A percentile compares a stretch with the other conserved stretches of the same genome.
Evolutionary conservation across 305 asterid species (phyloP).

Genomic region (Solanum hybrid): DNA sequence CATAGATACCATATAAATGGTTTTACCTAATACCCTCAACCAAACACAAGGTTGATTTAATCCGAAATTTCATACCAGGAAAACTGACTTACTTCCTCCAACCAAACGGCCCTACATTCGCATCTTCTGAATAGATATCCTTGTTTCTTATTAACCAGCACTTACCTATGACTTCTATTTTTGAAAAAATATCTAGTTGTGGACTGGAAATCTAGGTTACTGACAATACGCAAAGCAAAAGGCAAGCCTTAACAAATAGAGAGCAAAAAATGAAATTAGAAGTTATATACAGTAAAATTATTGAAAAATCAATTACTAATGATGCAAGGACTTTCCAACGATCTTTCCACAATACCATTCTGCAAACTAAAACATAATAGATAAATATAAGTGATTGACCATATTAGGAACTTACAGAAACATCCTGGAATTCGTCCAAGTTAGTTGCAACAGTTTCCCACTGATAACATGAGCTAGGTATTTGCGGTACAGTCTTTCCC

Average conservation of each 20-base stretch:
- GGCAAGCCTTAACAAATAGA: neutral
- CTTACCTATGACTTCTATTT: neutral
- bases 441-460: slow-evolving; percentile 96
- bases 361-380: neutral
- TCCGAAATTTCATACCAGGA: neutral
- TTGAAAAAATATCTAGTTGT: neutral
- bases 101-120: neutral
- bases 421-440: slow-evolving; percentile 79
- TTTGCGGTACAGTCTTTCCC: slow-evolving; percentile 66
- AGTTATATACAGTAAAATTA: neutral
- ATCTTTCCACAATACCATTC: neutral
- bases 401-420: slow-evolving; percentile 61
- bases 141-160: neutral
- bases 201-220: neutral
- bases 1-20: neutral
- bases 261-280: neutral
- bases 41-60: neutral
- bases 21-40: neutral
- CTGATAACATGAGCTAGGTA: slow-evolving; percentile 76
- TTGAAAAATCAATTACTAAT: neutral
- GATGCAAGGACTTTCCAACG: neutral
- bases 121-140: neutral
- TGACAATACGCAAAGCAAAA: neutral
- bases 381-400: neutral
- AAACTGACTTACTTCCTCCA: neutral